Percentiles rank a stretch among this genome's conserved stretches.
These are phyloP conservation scores for Schoenoplectus tabernaemontani DNA, from an alignment of 202 grass and related monocot genomes.

Conservation along the genomic window DNA sequence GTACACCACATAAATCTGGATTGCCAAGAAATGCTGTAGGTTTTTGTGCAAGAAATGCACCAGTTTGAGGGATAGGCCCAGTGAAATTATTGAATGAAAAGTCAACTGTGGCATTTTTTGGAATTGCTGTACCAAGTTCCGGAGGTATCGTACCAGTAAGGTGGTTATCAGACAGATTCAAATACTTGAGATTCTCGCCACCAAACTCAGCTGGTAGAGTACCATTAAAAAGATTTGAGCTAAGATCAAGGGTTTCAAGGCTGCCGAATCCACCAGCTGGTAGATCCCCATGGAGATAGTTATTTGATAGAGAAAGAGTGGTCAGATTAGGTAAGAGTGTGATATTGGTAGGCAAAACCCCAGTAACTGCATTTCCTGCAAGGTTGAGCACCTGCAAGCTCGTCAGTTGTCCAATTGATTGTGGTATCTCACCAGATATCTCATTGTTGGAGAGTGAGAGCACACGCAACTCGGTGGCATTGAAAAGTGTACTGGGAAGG, in stretches of 20 bases:
- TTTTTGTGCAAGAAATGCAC: conserved; percentile 45
- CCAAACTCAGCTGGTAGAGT: conserved; percentile 42
- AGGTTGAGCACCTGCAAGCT: conserved; percentile 65
- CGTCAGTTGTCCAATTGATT: conserved; percentile 36
- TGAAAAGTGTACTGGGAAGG: conserved; percentile 39
- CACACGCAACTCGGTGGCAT: conserved; percentile 51
- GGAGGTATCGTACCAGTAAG: conserved; percentile 49
- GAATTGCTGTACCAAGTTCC: conserved; percentile 41
- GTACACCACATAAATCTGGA: conserved; percentile 50
- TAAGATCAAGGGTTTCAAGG: conserved; percentile 62
- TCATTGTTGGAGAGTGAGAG: conserved; percentile 81
- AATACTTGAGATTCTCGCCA: conserved; percentile 36
- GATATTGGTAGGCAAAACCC: conserved; percentile 41
- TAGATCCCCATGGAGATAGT: conserved; percentile 62
- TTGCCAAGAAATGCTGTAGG: conserved; percentile 58
- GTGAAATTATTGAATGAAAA: conserved; percentile 72
- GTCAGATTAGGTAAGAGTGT: conserved; percentile 60
- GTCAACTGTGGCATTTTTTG: conserved; percentile 54
- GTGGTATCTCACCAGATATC: conserved; percentile 38
- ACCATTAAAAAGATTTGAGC: conserved; percentile 68
- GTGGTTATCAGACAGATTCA: conserved; percentile 75
- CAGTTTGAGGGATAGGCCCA: conserved; percentile 40
- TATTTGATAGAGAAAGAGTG: conserved; percentile 56
- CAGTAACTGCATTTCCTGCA: conserved; percentile 67
- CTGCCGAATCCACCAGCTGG: conserved; percentile 32